These are phyloP conservation scores for cucumber (Cucumis sativus) DNA, from an alignment of 306 rosid species.

Conservation along the genomic window DNA sequence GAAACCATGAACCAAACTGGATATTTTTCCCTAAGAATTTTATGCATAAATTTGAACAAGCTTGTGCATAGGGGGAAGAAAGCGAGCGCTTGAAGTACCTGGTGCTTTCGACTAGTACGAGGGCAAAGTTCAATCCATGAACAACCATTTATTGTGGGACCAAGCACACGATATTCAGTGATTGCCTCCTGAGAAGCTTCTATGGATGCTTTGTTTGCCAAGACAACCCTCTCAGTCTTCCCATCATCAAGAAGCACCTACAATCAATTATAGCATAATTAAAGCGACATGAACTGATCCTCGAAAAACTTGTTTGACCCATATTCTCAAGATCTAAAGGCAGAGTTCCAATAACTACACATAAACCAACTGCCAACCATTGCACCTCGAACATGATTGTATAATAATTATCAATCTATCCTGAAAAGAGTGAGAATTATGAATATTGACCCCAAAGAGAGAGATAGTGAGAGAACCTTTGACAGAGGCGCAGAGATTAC, in stretches of 20 bases:
- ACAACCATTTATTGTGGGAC: slow-evolving; percentile 89
- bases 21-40: background rate
- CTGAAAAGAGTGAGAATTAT: background rate
- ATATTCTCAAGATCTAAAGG: background rate
- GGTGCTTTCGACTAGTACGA: slow-evolving; percentile 76
- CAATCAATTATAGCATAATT: background rate
- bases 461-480: slow-evolving; percentile 41
- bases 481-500: slow-evolving; percentile 67
- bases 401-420: background rate
- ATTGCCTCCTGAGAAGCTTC: slow-evolving; percentile 81
- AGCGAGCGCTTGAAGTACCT: slow-evolving; percentile 32
- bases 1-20: background rate
- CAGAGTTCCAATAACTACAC: background rate
- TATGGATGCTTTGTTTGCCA: slow-evolving; percentile 58
- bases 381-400: background rate
- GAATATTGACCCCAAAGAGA: background rate
- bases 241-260: slow-evolving; percentile 84
- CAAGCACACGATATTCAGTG: slow-evolving; percentile 85
- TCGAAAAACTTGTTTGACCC: background rate
- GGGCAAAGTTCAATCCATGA: slow-evolving; percentile 89
- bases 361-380: background rate
- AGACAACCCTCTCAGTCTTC: slow-evolving; percentile 82
- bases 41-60: background rate
- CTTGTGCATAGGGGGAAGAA: background rate
- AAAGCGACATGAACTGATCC: slow-evolving; percentile 2